Evolutionary conservation across 371 early-diverging fungal genomes (phyloP).

Genomic region (Haplosporangium sp.): DNA sequence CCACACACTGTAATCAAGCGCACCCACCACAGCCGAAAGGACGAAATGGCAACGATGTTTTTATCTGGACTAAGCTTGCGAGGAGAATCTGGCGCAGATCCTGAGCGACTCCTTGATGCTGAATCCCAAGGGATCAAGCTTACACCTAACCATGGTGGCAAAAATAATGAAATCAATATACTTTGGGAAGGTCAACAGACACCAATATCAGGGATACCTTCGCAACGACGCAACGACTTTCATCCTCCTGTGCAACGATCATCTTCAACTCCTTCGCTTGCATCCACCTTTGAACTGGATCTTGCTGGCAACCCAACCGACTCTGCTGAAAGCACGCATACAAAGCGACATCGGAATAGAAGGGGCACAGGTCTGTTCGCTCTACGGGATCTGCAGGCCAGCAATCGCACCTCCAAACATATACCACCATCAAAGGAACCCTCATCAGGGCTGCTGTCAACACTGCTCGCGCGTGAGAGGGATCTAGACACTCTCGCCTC

Average conservation of each 20-base stretch:
- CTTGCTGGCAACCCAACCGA: background rate
- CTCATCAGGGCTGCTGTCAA: conserved; percentile 31
- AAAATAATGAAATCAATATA: too few species aligned
- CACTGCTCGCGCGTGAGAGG: conserved; percentile 33
- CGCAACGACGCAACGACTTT: conserved; percentile 4
- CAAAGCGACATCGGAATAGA: conserved; percentile 17
- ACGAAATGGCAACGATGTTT: conserved; percentile 34
- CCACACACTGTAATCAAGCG: conserved; percentile 5
- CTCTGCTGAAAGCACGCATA: background rate
- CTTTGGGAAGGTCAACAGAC: background rate
- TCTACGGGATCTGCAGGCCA: background rate
- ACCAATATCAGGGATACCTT: background rate
- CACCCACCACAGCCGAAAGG: conserved; percentile 18
- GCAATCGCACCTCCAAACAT: conserved; percentile 1
- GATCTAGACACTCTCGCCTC: conserved; percentile 11
- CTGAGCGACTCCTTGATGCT: too few species aligned
- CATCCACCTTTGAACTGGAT: conserved; percentile 6
- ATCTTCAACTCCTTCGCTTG: conserved; percentile 35
- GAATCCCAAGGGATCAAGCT: too few species aligned
- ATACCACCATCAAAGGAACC: background rate
- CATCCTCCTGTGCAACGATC: conserved; percentile 18
- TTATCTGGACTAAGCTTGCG: conserved; percentile 38
- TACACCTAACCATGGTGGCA: too few species aligned
- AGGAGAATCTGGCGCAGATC: background rate
- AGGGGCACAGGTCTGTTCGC: conserved; percentile 12